Evolutionary conservation across 257 asterid species (phyloP).

Genomic region (Forsythia viridissima): DNA sequence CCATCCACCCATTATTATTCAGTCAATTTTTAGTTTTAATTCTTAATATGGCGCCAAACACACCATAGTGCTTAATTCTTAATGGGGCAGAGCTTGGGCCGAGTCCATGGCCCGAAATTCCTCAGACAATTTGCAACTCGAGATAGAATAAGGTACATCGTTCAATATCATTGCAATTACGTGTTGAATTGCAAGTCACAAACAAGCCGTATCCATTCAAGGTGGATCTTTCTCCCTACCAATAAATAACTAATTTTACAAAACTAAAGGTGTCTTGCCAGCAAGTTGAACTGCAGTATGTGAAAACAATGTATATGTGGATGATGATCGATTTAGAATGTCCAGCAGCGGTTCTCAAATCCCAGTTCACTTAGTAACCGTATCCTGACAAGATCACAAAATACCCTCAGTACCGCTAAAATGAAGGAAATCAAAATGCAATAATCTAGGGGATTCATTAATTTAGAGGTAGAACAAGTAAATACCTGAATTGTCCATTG

Average conservation of each 20-base stretch:
- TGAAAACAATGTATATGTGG: too few relatives aligned
- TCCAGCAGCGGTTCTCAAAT: conserved; percentile 10
- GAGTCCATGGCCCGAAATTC: not conserved
- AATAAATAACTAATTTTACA: conserved; percentile 38
- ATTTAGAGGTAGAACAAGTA: not conserved
- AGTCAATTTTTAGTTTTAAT: too few relatives aligned
- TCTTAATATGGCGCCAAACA: too few relatives aligned
- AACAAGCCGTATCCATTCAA: conserved; percentile 34
- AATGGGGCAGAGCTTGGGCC: too few relatives aligned
- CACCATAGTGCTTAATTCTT: too few relatives aligned
- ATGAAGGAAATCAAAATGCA: not conserved
- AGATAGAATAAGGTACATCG: not conserved
- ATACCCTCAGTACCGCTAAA: not conserved
- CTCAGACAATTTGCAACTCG: not conserved
- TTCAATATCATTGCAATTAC: not conserved
- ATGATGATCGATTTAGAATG: not conserved
- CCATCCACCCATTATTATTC: too few relatives aligned
- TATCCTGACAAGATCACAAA: conserved; percentile 50
- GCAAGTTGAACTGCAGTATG: not conserved
- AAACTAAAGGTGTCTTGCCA: conserved; percentile 26
- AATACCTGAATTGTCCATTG: conserved; percentile 95
- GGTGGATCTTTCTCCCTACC: conserved; percentile 26
- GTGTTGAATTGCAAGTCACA: conserved; percentile 12
- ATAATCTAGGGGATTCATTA: not conserved
- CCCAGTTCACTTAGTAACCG: conserved; percentile 53